These are phyloP conservation scores for Helicostylum pulchrum DNA, from an alignment of 192 early-diverging fungal species.

Conservation along the genomic window DNA sequence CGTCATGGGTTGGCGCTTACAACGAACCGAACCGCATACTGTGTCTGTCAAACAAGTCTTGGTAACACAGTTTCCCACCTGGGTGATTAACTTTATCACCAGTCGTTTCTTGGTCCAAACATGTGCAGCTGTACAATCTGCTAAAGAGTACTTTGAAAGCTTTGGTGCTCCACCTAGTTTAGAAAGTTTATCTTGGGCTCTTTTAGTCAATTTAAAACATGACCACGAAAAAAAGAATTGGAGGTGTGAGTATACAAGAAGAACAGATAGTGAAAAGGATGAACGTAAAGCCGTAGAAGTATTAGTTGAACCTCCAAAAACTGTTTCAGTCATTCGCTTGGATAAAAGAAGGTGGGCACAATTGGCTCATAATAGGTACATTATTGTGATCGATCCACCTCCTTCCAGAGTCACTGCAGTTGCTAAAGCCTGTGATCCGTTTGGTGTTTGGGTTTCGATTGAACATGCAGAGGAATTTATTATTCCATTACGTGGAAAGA, in stretches of 20 bases:
- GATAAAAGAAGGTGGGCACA: slow-evolving; percentile 35
- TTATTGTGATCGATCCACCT: slow-evolving; percentile 47
- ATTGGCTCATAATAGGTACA: slow-evolving; percentile 25
- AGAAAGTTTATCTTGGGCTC: slow-evolving; percentile 12
- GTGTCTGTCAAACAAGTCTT: slow-evolving; percentile 37
- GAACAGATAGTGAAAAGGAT: not conserved
- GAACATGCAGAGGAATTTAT: slow-evolving; percentile 42
- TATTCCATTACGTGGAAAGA: slow-evolving; percentile 43
- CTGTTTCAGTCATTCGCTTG: slow-evolving; percentile 30
- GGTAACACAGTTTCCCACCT: slow-evolving; percentile 22
- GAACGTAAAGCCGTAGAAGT: not conserved
- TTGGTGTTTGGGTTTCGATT: slow-evolving; percentile 41
- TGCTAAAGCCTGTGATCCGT: slow-evolving; percentile 36
- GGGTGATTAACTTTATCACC: slow-evolving; percentile 1
- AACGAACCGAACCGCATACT: slow-evolving; percentile 8
- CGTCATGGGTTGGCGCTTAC: slow-evolving; percentile 26
- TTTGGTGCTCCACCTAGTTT: slow-evolving; percentile 29
- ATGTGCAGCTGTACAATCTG: not conserved
- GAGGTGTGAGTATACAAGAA: slow-evolving; percentile 30
- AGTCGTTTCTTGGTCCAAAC: slow-evolving; percentile 1
- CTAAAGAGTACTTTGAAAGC: slow-evolving; percentile 13
- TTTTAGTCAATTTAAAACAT: slow-evolving; percentile 12
- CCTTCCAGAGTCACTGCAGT: slow-evolving; percentile 38
- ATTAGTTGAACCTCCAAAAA: not conserved
- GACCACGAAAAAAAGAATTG: slow-evolving; percentile 26